phyloP scores from a whole-genome alignment of 1,284 basidiomycete genomes.

The Lignosus rhinocerotis region DNA sequence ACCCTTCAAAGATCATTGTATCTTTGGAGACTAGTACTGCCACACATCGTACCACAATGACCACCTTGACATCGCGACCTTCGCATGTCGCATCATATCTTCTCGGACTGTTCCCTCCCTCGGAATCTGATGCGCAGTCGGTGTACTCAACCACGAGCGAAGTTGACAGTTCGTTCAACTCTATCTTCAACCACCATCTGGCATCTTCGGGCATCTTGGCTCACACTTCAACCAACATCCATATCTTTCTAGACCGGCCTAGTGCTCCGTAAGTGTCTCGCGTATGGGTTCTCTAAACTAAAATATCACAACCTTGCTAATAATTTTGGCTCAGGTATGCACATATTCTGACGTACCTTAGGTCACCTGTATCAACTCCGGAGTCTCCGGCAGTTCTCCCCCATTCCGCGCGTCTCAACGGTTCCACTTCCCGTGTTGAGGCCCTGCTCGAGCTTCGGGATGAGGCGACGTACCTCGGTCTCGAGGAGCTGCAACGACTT shows the following conservation, averaged over 20 bases:
- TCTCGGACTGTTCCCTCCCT: conserved; percentile 44
- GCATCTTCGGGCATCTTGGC: conserved; percentile 55
- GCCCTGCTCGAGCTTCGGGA: conserved; percentile 71
- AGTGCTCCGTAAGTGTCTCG: conserved; percentile 66
- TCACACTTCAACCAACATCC: conserved; percentile 48
- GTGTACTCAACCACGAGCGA: conserved; percentile 36
- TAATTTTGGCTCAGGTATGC: conserved; percentile 47
- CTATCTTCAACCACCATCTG: conserved; percentile 63
- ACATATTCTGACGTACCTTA: conserved; percentile 70
- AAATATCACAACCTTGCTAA: conserved; percentile 2
- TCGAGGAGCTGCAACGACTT: conserved; percentile 58
- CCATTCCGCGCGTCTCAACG: conserved; percentile 53
- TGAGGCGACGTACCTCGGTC: conserved; percentile 69
- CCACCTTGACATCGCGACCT: conserved; percentile 64
- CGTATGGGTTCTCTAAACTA: conserved; percentile 5
- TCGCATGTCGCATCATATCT: conserved; percentile 66
- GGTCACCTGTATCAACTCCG: conserved; percentile 47
- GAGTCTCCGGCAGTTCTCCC: conserved; percentile 58
- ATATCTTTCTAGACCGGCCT: conserved; percentile 79
- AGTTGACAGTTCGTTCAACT: conserved; percentile 36
- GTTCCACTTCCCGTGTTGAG: conserved; percentile 53
- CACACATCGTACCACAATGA: conserved; percentile 62
- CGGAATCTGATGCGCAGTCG: conserved; percentile 47
- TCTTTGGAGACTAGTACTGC: conserved; percentile 69
- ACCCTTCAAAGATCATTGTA: conserved; percentile 64